Evolutionary conservation across 768 basidiomycete species (phyloP), one percentile per base, ranked within the genome.

Genomic region (Amanita muscaria): DNA sequence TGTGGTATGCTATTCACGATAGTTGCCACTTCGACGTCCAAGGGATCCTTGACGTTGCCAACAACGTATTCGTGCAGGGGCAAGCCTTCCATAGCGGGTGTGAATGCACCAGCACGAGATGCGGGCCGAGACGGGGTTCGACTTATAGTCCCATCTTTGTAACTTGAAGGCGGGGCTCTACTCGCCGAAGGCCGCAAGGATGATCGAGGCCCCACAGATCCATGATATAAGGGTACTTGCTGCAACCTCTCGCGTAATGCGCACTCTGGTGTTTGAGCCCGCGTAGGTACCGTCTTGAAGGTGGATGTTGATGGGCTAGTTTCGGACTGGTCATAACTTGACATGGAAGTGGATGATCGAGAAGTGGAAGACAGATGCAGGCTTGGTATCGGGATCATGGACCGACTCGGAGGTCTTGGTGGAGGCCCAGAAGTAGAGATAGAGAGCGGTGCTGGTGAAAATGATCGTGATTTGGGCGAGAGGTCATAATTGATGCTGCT

Each of bases 301-400:
- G 60, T 49, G 14, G 64, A 64, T 50, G 62, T 67, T 21, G 72
- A 60, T 6, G 70, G 74, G 46, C 75, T 80, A n/a, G n/a, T n/a
- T 48, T 76, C 77, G 5, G 76, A 65, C 35, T 72, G 68, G 34
- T 54, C 57, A 53, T 80, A 77, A 47, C 76, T 70, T 5, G 87
- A 88, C 74, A 84, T 76, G 5, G 83, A 72, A 1, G 85, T 79
- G 1, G 73, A 72, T 1, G 87, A 82, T 25, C 86, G 72, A 15
- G 85, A 87, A 7, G 79, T 75, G 4, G 79, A 74, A 2, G 77
- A 77, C 31, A 86, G 63, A 44, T 83, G 80, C 2, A 88, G 67
- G 50, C 73, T 80, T 6, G 88, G 87, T 19, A 88, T 72, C 16
- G 87, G 87, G 45, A 90, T 88, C 77, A 77, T 83, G 4, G 88